Percentiles rank a stretch among this genome's conserved stretches.
These are phyloP conservation scores for Allantophomopsis cytisporea DNA, from an alignment of 2,329 filamentous ascomycete genomes.

Conservation along the genomic window DNA sequence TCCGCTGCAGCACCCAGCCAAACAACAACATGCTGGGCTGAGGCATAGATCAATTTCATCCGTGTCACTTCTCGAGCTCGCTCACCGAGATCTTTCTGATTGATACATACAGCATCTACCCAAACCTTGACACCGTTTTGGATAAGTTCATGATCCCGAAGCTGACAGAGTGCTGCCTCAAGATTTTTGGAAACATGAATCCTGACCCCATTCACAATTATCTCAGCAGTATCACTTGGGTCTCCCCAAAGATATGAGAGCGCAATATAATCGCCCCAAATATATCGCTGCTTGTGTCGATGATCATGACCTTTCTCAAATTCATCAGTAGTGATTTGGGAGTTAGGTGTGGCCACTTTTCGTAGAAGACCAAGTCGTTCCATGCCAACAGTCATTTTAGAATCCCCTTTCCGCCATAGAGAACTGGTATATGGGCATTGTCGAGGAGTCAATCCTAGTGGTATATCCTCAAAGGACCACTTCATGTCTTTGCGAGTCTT, in stretches of 20 bases:
- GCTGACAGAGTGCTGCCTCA: conserved; percentile 1
- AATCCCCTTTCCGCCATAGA: too few species aligned
- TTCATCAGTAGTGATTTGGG: too few species aligned
- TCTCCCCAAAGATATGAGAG: conserved; percentile 22
- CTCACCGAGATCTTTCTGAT: conserved; percentile 5
- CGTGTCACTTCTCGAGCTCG: conserved; percentile 1
- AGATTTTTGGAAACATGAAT: conserved; percentile 2
- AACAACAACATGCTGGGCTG: conserved; percentile 2
- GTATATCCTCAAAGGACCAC: too few species aligned
- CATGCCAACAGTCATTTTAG: too few species aligned
- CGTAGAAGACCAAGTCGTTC: too few species aligned
- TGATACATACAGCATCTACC: conserved; percentile 9
- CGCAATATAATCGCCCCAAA: conserved; percentile 15
- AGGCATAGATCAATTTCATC: conserved; percentile 6
- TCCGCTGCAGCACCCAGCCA: conserved; percentile 9
- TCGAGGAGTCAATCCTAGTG: too few species aligned
- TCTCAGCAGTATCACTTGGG: neutral
- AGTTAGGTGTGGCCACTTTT: too few species aligned
- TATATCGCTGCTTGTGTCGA: neutral
- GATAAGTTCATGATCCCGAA: neutral
- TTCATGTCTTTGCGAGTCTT: too few species aligned
- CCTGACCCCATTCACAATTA: conserved; percentile 2
- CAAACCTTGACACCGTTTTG: conserved; percentile 1
- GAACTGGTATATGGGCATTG: too few species aligned
- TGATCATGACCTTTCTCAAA: too few species aligned